A percentile compares a stretch with the other conserved stretches of the same genome.
Evolutionary conservation across 1,284 basidiomycete genomes (phyloP).

Genomic region (Cryptococcus floricola): DNA sequence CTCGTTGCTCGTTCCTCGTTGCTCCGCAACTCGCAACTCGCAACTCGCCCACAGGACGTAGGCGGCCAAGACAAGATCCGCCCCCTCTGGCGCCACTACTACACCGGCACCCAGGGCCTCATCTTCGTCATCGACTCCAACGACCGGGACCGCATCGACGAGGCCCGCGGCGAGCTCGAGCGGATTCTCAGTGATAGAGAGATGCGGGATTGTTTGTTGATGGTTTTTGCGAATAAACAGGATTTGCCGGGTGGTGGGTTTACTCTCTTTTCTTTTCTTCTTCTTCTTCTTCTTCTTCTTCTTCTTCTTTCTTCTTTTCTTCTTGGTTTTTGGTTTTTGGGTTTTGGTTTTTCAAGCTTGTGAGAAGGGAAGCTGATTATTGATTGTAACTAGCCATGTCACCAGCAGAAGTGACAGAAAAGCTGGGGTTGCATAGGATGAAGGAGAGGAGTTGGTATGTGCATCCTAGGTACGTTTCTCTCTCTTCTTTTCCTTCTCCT

Average conservation of each 20-base stretch:
- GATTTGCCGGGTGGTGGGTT: constrained; percentile 88
- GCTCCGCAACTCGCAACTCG: too few species aligned
- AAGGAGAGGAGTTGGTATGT: constrained; percentile 98
- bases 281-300: too few species aligned
- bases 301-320: background rate
- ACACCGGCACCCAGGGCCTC: constrained; percentile 60
- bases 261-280: background rate
- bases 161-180: constrained; percentile 93
- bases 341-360: too few species aligned
- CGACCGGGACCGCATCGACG: constrained; percentile 91
- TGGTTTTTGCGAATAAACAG: constrained; percentile 99
- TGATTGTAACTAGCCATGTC: constrained; percentile 74
- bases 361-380: background rate
- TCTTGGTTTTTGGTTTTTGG: too few species aligned
- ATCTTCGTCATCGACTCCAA: constrained; percentile 66
- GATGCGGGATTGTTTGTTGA: constrained; percentile 94
- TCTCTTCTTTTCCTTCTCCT: too few species aligned
- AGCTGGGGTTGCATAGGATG: constrained; percentile 91
- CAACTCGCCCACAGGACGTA: constrained; percentile 75
- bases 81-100: constrained; percentile 98
- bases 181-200: constrained; percentile 95
- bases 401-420: constrained; percentile 97
- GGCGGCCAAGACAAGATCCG: constrained; percentile 99
- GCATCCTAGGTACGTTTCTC: constrained; percentile 74
- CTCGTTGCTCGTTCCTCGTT: too few species aligned